Evolutionary conservation across 2,329 filamentous ascomycete genomes (phyloP).

Genomic region (Claviceps spartinae): DNA sequence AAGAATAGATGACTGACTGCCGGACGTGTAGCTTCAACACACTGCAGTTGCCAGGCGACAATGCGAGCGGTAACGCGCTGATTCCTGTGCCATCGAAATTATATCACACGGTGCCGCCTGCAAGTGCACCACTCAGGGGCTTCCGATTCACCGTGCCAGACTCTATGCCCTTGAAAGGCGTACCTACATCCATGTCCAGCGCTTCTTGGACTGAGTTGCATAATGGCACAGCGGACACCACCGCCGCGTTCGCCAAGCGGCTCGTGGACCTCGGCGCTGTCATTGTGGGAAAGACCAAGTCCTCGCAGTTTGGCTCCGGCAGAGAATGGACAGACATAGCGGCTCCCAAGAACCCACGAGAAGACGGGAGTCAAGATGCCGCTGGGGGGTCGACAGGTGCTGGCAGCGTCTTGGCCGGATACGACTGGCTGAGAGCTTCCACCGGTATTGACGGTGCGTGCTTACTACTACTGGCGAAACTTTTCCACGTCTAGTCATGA

Average conservation of each 20-base stretch:
- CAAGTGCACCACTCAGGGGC: conserved; percentile 22
- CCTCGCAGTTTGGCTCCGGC: conserved; percentile 30
- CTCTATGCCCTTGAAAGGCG: conserved; percentile 26
- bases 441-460: conserved; percentile 23
- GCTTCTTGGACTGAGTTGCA: conserved; percentile 43
- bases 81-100: conserved; percentile 26
- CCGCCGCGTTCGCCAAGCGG: conserved; percentile 36
- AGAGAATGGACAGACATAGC: conserved; percentile 28
- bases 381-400: conserved; percentile 25
- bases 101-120: conserved; percentile 16
- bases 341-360: conserved; percentile 31
- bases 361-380: conserved; percentile 30
- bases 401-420: conserved; percentile 23
- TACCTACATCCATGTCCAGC: conserved; percentile 43
- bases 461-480: not conserved
- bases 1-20: not conserved
- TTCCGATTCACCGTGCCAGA: conserved; percentile 24
- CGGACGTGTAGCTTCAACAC: conserved; percentile 3
- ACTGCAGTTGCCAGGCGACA: not conserved
- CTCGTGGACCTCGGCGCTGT: conserved; percentile 47
- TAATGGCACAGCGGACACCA: conserved; percentile 25
- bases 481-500: too few species aligned
- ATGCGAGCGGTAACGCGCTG: conserved; percentile 9
- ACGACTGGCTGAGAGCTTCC: conserved; percentile 27
- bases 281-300: conserved; percentile 39